Evolutionary conservation across 805 yeast genomes (phyloP), one percentile per base, ranked within the genome.

Genomic region (Huiozyma naganishii): DNA sequence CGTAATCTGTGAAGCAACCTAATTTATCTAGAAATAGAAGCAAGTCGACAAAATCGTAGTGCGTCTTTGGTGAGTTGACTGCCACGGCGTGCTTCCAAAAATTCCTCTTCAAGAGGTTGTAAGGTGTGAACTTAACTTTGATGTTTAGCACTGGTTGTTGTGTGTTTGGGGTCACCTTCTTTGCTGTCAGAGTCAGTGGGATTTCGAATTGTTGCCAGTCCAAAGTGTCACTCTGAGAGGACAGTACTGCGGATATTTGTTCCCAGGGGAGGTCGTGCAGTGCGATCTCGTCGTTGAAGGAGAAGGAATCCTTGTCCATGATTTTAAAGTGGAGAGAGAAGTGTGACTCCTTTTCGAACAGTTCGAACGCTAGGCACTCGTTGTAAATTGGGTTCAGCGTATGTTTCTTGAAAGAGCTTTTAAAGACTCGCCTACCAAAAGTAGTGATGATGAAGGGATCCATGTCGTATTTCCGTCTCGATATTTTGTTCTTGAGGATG

Each of bases 371-470:
- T 17, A 89, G 63, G 50, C 81, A 68, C 60, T 89, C 95, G 53
- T 87, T 79, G 64, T 79, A 90, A 0, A 79, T 71, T 0, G 98
- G 98, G 43, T 80, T 80, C 41, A 86, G 62, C 1, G 86, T 81
- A 59, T 90, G 97, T 23, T 84, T 74, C 51, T 80, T 74, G 79
- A 88, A 82, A 8, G 88, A 79, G 0, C 97, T 88, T 51, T 94
- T 75, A 61, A 77, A 90, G 0, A 90, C 87, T 51, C 82, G 82
- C 53, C 83, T 80, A 7, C 96, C 96, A 61, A 90, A 87, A 0
- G 95, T 80, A 1, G 87, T 80, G 13, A 90, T 87, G 3, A 90
- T 90, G 65, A 90, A 92, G 2, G 97, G 97, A 58, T 92, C 98
- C 94, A 92, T 86, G 61, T 88, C 95, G 57, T 83, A 90, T 13